Evolutionary conservation across 129 eudicot species (phyloP).

Genomic region (Erigeron canadensis): DNA sequence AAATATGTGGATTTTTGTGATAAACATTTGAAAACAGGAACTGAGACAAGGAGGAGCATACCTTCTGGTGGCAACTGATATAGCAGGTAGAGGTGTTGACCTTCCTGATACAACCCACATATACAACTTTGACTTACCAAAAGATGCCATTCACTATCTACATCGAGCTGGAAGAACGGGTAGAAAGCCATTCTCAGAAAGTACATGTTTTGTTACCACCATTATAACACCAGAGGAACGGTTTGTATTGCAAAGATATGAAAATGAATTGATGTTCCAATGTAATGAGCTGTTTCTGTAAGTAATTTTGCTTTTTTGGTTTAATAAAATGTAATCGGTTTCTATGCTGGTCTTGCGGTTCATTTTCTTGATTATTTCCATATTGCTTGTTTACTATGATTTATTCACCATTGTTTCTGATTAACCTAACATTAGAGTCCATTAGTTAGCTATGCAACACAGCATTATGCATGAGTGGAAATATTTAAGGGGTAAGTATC

Average conservation of each 20-base stretch:
- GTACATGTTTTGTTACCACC: slow-evolving; percentile 72
- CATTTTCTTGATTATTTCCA: slow-evolving; percentile 10
- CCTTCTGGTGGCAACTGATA: slow-evolving; percentile 89
- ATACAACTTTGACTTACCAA: slow-evolving; percentile 92
- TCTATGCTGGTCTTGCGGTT: not conserved
- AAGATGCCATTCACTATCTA: slow-evolving; percentile 80
- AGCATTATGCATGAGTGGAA: no score
- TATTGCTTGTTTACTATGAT: not conserved
- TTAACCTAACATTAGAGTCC: no score
- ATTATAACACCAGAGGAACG: slow-evolving; percentile 74
- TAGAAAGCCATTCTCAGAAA: slow-evolving; percentile 81
- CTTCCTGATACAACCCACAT: slow-evolving; percentile 93
- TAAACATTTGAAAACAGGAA: slow-evolving; percentile 48
- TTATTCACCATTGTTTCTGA: no score
- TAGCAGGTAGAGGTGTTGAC: slow-evolving; percentile 96
- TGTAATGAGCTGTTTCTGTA: slow-evolving; percentile 57
- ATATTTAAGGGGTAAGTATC: no score
- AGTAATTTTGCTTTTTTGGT: slow-evolving; percentile 15
- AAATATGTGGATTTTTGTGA: not conserved
- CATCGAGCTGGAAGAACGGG: slow-evolving; percentile 98
- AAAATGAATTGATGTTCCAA: slow-evolving; percentile 72
- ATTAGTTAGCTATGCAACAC: no score
- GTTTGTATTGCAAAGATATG: slow-evolving; percentile 74
- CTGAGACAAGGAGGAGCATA: slow-evolving; percentile 61
- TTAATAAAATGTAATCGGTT: not conserved